Evolutionary conservation across 1,284 basidiomycete species (phyloP), one percentile per base, ranked within the genome.

Genomic region (Cutaneotrichosporon cyanovorans): DNA sequence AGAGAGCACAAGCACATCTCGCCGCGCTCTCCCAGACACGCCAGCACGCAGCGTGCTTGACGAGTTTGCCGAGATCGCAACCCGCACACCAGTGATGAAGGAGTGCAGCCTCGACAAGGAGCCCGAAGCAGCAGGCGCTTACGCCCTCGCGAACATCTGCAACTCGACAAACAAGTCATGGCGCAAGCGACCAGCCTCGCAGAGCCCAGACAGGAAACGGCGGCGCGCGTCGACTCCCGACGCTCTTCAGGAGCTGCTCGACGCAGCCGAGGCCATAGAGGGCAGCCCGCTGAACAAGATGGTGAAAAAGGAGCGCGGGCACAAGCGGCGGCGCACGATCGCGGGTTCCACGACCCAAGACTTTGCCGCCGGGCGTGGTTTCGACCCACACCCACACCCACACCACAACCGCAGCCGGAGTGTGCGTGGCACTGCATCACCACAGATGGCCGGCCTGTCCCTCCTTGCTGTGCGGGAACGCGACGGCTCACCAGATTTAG

Each of bases 251-350:
- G 66, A 60, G 28, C 48, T 69, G 7, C 47, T 69, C 15, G 59
- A 63, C 30, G 66, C 66, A 10, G 66, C 66, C 1, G 66, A 65
- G 51, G 63, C 62, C 7, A 60, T 69, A 22, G 66, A 69, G 37
- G 65, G 65, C 4, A 60, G 57, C 20, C 65, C 66, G 2, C 59
- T 67, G 31, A 28, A 28, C 25, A 59, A 57, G n/a, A 56, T 57
- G 18, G 48, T 66, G 49, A 51, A 55, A 31, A 23, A 33, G 6
- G 42, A 48, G 44, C 42, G 47, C 21, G 46, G 57, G 8, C 62
- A 63, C 44, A 69, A 69, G 45, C 46, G 66, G 7, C 42, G 66
- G 15, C 52, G 66, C 30, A 69, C 66, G 2, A 65, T 69, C 15
- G 64, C 61, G 14, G 46, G 48, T 14, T 25, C 39, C 8, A 37